Base-by-base conservation (phyloP, 208 protist genomes). In the Vickermania spadyakhi region DNA sequence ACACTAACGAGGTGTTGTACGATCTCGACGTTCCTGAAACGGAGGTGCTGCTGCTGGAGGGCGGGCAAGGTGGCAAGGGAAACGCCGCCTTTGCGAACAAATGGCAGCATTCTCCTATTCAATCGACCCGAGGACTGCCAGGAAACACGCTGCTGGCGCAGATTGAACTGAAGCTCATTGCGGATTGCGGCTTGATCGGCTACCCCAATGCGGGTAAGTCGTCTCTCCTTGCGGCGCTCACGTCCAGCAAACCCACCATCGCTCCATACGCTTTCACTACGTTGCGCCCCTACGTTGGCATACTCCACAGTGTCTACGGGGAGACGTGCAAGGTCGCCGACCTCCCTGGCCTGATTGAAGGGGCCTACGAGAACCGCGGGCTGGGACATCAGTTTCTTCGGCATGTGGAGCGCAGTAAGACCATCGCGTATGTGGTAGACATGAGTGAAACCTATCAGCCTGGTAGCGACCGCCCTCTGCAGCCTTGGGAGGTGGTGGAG, bases 141-240 rank as follows among this genome's bases (percentile, higher is more conserved):
- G 91, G 91, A 21, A 93, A 93, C 69, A 92, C 85, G 2, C 90
- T 94, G 84, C 70, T 96, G 14, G 84, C 82, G 7, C 79, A 91
- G 56, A 79, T 97, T 29, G 87, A 96, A 64, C 76, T 97, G 2
- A 96, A 96, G 62, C 84, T 77, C 0, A 84, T 97, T 55, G 93
- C 89, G 4, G 91, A 97, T 69, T 89, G 93, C 52, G 88, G 86
- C 4, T 72, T 97, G 27, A 74, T 97, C 25, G 93, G 93, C 4
- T 96, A 91, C 70, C 90, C 93, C 0, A 97, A 97, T 53, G 86
- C 89, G 2, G 93, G 93, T 3, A 97, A 97, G 75, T 96, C 89
- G 1, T 90, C 89, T 13, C 58, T 97, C 25, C 79, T 97, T 21
- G 77, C 76, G n/a, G 81, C 93, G 52, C 88, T 97, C 52, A 95